Percentiles rank a stretch among this genome's conserved stretches.
phyloP scores from a whole-genome alignment of 140 eudicot genomes.

The Ambrosia hybrid region DNA sequence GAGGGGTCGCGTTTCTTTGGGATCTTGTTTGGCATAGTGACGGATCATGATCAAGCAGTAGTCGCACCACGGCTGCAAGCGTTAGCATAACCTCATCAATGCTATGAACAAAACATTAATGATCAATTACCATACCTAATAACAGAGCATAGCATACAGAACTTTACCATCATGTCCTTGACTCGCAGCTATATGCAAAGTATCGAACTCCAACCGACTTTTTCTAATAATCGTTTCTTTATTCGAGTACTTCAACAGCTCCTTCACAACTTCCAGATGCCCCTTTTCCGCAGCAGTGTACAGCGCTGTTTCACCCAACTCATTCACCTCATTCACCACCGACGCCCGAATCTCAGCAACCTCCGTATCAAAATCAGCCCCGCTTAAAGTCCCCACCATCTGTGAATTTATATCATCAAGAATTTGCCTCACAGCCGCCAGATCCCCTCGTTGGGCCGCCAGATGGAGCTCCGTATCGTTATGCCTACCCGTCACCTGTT shows the following conservation, averaged over 20 bases:
- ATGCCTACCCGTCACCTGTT: conserved; percentile 86
- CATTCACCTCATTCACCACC: conserved; percentile 80
- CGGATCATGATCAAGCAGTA: conserved; percentile 78
- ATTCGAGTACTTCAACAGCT: conserved; percentile 60
- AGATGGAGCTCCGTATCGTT: conserved; percentile 84
- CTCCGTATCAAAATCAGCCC: conserved; percentile 73
- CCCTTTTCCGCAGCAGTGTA: conserved; percentile 77
- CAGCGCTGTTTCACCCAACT: conserved; percentile 70
- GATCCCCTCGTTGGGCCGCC: conserved; percentile 81
- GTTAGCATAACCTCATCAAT: conserved; percentile 10
- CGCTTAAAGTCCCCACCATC: conserved; percentile 64
- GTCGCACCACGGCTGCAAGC: conserved; percentile 71
- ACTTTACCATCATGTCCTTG: conserved; percentile 70
- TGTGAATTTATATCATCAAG: conserved; percentile 64
- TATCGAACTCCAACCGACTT: conserved; percentile 65
- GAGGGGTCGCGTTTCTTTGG: conserved; percentile 85
- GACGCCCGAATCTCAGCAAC: conserved; percentile 80
- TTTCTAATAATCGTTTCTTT: conserved; percentile 52
- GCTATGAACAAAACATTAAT: background rate
- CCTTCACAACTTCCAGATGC: conserved; percentile 66
- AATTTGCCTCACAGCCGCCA: conserved; percentile 67
- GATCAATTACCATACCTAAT: background rate
- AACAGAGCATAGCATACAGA: conserved; percentile 4
- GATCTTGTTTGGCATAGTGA: conserved; percentile 70
- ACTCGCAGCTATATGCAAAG: conserved; percentile 80